A percentile compares a stretch with the other conserved stretches of the same genome.
These are phyloP conservation scores for Monascus purpureus DNA, from an alignment of 495 filamentous ascomycete species.

Conservation along the genomic window DNA sequence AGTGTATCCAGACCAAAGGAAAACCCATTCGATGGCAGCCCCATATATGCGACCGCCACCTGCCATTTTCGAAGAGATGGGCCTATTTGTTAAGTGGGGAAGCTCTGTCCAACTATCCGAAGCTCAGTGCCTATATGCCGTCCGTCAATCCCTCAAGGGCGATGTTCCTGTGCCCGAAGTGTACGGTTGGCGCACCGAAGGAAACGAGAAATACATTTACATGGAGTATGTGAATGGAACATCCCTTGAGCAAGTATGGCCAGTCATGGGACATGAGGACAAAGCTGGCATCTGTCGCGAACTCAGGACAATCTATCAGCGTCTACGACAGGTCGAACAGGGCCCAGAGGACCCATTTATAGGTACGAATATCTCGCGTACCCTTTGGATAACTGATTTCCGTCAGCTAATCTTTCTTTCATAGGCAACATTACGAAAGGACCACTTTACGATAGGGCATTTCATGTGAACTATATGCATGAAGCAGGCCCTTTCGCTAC, in stretches of 20 bases:
- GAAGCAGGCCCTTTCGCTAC: constrained; percentile 18
- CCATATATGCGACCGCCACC: constrained; percentile 14
- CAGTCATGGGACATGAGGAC: constrained; percentile 8
- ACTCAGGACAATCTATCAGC: constrained; percentile 11
- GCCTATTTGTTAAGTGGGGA: constrained; percentile 31
- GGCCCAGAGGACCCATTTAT: constrained; percentile 9
- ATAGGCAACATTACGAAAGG: constrained; percentile 9
- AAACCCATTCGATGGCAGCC: background rate
- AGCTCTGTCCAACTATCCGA: constrained; percentile 16
- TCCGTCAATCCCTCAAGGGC: constrained; percentile 9
- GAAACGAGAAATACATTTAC: constrained; percentile 11
- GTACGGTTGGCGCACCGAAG: constrained; percentile 14
- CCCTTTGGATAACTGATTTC: constrained; percentile 3
- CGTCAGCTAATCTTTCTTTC: constrained; percentile 3
- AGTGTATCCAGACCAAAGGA: constrained; percentile 6
- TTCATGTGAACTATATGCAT: constrained; percentile 10
- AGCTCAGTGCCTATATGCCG: constrained; percentile 12
- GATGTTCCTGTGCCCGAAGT: constrained; percentile 14
- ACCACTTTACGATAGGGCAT: constrained; percentile 14
- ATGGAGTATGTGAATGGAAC: constrained; percentile 14
- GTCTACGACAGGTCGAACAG: constrained; percentile 18
- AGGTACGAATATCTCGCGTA: constrained; percentile 6
- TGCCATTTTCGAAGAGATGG: constrained; percentile 22
- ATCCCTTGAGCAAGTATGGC: constrained; percentile 15
- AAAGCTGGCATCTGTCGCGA: constrained; percentile 12